These are phyloP conservation scores for Amborella trichopoda DNA, from an alignment of 164 flowering plant species.

Conservation along the genomic window DNA sequence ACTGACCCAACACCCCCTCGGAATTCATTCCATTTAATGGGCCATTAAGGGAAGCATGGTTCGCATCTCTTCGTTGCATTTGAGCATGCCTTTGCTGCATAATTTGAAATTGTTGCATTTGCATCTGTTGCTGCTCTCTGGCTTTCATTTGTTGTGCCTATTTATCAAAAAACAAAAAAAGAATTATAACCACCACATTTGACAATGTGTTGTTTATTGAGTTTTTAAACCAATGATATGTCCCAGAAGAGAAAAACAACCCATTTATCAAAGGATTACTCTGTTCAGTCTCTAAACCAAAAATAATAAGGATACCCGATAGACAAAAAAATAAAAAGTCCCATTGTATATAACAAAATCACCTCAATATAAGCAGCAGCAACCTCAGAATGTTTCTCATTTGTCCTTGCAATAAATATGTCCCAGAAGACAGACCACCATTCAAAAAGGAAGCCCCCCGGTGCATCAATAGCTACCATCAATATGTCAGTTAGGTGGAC, in stretches of 20 bases:
- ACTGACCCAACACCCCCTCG: conserved; percentile 49
- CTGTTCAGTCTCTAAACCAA: too few relatives aligned
- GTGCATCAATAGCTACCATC: conserved; percentile 76
- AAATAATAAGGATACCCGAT: neutral
- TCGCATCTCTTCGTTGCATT: conserved; percentile 44
- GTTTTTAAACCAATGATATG: too few relatives aligned
- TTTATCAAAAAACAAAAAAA: neutral
- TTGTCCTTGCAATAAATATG: conserved; percentile 57
- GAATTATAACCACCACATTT: neutral
- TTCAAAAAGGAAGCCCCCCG: conserved; percentile 68
- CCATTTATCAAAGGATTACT: too few relatives aligned
- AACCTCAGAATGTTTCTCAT: conserved; percentile 60
- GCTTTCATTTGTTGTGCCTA: conserved; percentile 46
- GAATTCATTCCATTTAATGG: conserved; percentile 34
- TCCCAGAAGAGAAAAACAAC: too few relatives aligned
- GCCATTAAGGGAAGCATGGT: conserved; percentile 41
- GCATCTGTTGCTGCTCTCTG: conserved; percentile 47
- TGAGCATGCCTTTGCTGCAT: conserved; percentile 52
- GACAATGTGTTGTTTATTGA: too few relatives aligned
- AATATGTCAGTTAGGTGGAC: too few relatives aligned
- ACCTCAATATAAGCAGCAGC: conserved; percentile 68
- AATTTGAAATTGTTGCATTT: conserved; percentile 54
- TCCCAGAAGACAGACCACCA: conserved; percentile 89
- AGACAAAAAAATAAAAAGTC: too few relatives aligned
- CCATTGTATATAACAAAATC: too few relatives aligned